These are phyloP conservation scores for Tolypocladium cylindrosporum DNA, from an alignment of 2,329 filamentous ascomycete species.

Conservation along the genomic window DNA sequence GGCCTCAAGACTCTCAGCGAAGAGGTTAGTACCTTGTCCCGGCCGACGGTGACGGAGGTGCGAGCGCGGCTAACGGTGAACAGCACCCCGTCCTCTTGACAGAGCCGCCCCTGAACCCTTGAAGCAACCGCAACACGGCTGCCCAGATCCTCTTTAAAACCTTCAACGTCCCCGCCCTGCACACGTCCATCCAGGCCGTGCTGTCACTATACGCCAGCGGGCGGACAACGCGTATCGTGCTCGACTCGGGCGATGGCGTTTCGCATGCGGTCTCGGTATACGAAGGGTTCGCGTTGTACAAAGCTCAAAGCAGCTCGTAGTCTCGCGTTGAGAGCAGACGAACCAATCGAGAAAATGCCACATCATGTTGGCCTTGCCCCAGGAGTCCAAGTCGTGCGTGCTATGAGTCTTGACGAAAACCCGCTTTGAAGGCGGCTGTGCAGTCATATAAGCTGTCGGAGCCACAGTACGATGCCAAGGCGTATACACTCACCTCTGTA, in stretches of 20 bases:
- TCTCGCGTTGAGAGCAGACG: no score
- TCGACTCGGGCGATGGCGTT: constrained; percentile 92
- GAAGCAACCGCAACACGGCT: constrained; percentile 89
- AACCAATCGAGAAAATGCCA: no score
- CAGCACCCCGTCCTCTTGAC: constrained; percentile 93
- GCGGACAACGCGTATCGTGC: constrained; percentile 88
- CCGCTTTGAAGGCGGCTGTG: no score
- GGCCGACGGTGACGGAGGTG: not conserved
- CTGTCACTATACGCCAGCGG: constrained; percentile 93
- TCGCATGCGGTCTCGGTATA: constrained; percentile 97
- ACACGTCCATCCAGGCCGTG: constrained; percentile 95
- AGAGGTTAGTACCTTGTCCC: constrained; percentile 48
- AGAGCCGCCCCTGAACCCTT: constrained; percentile 89
- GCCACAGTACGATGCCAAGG: no score
- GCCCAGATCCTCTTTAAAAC: constrained; percentile 98
- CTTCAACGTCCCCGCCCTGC: constrained; percentile 93
- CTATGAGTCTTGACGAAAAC: no score
- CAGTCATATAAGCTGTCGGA: no score
- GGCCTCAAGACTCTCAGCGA: constrained; percentile 94
- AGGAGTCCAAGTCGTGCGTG: no score
- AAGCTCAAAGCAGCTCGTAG: no score
- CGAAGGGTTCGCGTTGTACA: constrained; percentile 67
- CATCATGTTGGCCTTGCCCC: no score
- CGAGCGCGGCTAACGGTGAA: constrained; percentile 8
- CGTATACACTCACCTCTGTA: no score